Base-by-base conservation (phyloP, 495 filamentous ascomycete species). In the Penicillium bialowiezense region DNA sequence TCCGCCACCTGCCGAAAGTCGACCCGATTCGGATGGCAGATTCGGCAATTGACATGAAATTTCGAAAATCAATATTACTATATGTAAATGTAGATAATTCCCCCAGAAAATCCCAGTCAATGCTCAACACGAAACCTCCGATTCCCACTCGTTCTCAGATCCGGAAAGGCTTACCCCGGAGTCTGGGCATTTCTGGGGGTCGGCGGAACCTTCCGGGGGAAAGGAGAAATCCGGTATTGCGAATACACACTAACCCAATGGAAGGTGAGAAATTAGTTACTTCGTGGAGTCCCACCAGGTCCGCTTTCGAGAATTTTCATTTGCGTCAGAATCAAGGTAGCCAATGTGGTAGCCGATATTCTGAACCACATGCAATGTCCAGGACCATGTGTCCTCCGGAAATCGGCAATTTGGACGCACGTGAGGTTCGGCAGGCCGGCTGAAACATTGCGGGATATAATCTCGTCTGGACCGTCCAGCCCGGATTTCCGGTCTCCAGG, bases 361-460 rank as follows among this genome's bases (percentile, higher is more conserved):
- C n/a, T n/a, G n/a, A n/a, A n/a, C n/a, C 29, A 32, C 29, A 32
- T 32, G 29, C 29, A 8, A n/a, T n/a, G n/a, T n/a, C n/a, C n/a
- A n/a, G n/a, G n/a, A n/a, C n/a, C n/a, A n/a, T 26, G 3, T 26
- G 23, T 23, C 6, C 20, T 45, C 43, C 43, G 43, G 14, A 19
- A 18, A 45, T 28, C 43, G 43, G 43, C 43, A 45, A 32, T 45
- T 36, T n/a, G n/a, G n/a, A n/a, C n/a, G 12, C 41, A 42, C 40
- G 40, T 44, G 29, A 44, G 19, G 29, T n/a, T 44, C 43, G 43
- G 43, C 43, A 45, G 43, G 43, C 43, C 43, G 43, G 32, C 4
- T 36, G 29, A 26, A 36, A 35, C 19, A 35, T 28, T 31, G 41
- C 41, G 41, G 41, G 41, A 44, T 44, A 34, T 44, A 32, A 5